These are phyloP conservation scores for Rhodamnia rubescens DNA, from an alignment of 345 rosid genomes.

Conservation along the genomic window DNA sequence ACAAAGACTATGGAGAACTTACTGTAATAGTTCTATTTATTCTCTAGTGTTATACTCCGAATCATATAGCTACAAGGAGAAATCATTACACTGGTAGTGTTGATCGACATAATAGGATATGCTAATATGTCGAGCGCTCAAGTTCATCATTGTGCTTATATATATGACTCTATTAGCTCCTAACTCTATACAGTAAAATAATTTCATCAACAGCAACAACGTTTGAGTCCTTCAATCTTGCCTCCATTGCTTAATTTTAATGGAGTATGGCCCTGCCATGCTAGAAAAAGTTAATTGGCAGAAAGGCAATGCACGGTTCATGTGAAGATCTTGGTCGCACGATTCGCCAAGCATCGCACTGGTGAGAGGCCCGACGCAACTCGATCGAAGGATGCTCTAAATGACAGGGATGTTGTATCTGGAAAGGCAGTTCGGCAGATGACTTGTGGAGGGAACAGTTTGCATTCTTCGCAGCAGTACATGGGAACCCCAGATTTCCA, in stretches of 20 bases:
- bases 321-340: background rate
- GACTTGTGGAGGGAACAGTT: background rate
- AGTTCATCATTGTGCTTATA: background rate
- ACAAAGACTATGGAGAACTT: background rate
- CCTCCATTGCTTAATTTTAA: background rate
- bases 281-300: background rate
- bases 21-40: background rate
- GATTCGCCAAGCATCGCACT: background rate
- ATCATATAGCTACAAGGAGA: background rate
- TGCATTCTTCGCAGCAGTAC: background rate
- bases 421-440: background rate
- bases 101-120: background rate
- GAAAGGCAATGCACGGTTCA: background rate
- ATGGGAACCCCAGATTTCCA: background rate
- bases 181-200: background rate
- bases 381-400: background rate
- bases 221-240: background rate
- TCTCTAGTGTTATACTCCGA: background rate
- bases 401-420: background rate
- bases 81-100: background rate
- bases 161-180: background rate
- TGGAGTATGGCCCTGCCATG: background rate
- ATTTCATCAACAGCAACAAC: background rate
- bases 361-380: background rate
- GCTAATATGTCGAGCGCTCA: background rate